These are phyloP conservation scores for Kalmanozyma brasiliensis DNA, from an alignment of 1,284 basidiomycete genomes.

Conservation along the genomic window DNA sequence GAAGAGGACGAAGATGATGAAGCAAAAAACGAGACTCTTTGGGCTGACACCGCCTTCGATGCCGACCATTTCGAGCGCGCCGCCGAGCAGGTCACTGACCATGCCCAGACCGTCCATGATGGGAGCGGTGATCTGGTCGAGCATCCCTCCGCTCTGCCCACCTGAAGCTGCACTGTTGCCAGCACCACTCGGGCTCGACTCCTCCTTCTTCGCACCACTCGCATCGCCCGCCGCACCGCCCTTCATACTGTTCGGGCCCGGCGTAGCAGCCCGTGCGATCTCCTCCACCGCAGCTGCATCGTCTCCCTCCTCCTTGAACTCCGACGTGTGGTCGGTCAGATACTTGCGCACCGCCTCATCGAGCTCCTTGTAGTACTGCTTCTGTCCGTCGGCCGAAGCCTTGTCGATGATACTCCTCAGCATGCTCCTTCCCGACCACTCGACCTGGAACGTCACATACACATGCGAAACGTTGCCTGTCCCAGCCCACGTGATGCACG, in stretches of 20 bases:
- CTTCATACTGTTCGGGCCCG: slow-evolving; percentile 25
- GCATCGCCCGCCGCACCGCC: slow-evolving; percentile 23
- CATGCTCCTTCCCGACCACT: slow-evolving; percentile 96
- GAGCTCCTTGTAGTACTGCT: slow-evolving; percentile 84
- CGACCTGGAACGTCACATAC: slow-evolving; percentile 88
- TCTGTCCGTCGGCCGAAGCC: slow-evolving; percentile 93
- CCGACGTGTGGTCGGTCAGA: slow-evolving; percentile 85
- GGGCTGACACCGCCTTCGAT: slow-evolving; percentile 31
- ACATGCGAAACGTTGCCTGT: slow-evolving; percentile 77
- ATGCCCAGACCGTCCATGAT: slow-evolving; percentile 39
- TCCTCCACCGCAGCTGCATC: slow-evolving; percentile 68
- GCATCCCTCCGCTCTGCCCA: slow-evolving; percentile 13
- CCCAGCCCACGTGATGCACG: slow-evolving; percentile 93
- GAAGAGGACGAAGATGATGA: slow-evolving; percentile 64
- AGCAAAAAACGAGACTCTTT: slow-evolving; percentile 51
- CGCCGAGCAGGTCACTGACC: slow-evolving; percentile 43
- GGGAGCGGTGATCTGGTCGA: slow-evolving; percentile 8
- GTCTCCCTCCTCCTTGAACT: slow-evolving; percentile 86
- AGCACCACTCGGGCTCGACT: slow-evolving; percentile 1
- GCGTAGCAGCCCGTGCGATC: slow-evolving; percentile 50
- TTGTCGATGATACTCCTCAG: slow-evolving; percentile 95
- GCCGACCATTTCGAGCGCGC: slow-evolving; percentile 40
- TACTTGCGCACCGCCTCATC: slow-evolving; percentile 81
- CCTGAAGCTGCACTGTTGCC: slow-evolving; percentile 1
- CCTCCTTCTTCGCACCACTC: slow-evolving; percentile 2